A percentile compares a stretch with the other conserved stretches of the same genome.
Evolutionary conservation across 2,329 filamentous ascomycete species (phyloP).

Genomic region (Parastagonospora nodorum): DNA sequence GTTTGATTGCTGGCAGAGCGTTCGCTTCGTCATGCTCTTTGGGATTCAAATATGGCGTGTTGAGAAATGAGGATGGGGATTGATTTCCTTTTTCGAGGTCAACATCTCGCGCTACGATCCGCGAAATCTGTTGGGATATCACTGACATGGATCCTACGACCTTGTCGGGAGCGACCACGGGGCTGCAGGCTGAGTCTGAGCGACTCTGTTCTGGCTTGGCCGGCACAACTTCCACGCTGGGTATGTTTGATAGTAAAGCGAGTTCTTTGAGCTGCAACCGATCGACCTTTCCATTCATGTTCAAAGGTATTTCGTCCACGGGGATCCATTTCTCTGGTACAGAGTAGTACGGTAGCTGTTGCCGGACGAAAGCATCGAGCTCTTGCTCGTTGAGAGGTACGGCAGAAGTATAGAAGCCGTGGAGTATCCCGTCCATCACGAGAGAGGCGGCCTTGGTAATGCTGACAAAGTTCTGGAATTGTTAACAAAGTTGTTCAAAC

Average conservation of each 20-base stretch:
- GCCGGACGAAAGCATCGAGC: constrained; percentile 49
- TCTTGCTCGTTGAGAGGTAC: constrained; percentile 30
- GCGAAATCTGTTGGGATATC: too few species aligned
- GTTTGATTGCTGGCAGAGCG: constrained; percentile 28
- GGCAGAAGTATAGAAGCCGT: constrained; percentile 57
- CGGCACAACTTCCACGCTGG: too few species aligned
- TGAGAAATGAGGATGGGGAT: too few species aligned
- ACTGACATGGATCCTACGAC: too few species aligned
- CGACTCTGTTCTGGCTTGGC: too few species aligned
- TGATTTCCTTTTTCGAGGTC: too few species aligned
- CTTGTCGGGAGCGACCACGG: too few species aligned
- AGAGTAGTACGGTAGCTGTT: constrained; percentile 61
- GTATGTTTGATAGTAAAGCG: background rate
- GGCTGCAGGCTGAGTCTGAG: too few species aligned
- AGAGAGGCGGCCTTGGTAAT: constrained; percentile 57
- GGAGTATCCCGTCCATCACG: constrained; percentile 55
- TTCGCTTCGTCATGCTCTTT: constrained; percentile 9
- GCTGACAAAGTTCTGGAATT: constrained; percentile 45
- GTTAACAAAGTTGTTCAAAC: background rate
- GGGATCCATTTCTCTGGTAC: constrained; percentile 55
- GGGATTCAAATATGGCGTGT: background rate
- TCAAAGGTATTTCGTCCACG: constrained; percentile 55
- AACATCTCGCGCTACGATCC: too few species aligned
- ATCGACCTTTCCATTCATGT: constrained; percentile 62
- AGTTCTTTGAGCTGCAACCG: constrained; percentile 53